Evolutionary conservation across 495 filamentous ascomycete species (phyloP), one percentile per base, ranked within the genome.

Genomic region (Talaromyces trachyspermus): DNA sequence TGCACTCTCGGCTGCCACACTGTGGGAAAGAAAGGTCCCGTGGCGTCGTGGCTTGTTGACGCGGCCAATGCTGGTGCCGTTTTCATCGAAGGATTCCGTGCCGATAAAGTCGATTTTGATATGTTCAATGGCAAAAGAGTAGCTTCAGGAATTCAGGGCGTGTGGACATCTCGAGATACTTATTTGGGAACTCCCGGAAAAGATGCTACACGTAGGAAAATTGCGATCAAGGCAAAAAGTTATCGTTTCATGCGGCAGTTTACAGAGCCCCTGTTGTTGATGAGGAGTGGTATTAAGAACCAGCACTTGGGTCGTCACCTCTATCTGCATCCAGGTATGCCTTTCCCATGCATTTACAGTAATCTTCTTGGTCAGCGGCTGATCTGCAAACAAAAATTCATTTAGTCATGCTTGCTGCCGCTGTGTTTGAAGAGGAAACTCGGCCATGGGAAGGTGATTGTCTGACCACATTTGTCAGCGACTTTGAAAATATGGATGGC

Each of bases 231-330:
- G 53, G 88, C 90, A 0, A 89, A 88, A 81, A 53, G 87, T 95
- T 0, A 76, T 96, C 18, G 63, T 95, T 9, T 83, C 85, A 2
- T 73, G 73, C 32, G 89, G 90, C 5, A 76, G 80, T 1, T 63
- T 96, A 39, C 75, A 86, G 45, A 86, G 79, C 46, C 90, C 3
- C 60, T 92, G 1, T 57, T 97, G 5, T 68, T 95, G 32, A 64
- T 81, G 52, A 84, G 82, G 23, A 90, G 86, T 48, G 86, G 88
- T 18, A 53, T 74, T 19, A 75, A 83, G 66, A 95, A 95, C 49
- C 69, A 68, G 3, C 84, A 95, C 37, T 85, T 97, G 51, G 90
- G 90, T n/a, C 78, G 74, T 14, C 84, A 95, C 55, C 80, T 97
- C 4, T 66, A 94, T 54, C 59, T 91, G 5, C 90, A 97, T 52